These are phyloP conservation scores for Vaccinium corymbosum DNA, from an alignment of 148 eudicot genomes.

Conservation along the genomic window DNA sequence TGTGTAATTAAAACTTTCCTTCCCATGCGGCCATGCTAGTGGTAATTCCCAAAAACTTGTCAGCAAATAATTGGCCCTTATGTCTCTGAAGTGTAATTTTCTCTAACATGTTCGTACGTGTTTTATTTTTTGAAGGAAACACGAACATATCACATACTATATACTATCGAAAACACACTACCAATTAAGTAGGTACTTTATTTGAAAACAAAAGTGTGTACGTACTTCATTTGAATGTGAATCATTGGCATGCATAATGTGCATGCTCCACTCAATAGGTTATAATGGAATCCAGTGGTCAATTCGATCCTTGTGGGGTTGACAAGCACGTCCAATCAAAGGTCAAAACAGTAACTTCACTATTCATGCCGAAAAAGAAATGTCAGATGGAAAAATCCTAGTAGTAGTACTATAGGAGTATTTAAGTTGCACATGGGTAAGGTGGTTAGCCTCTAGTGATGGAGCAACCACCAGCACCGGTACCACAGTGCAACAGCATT, in stretches of 20 bases:
- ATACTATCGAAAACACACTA: no score
- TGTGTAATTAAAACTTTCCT: no score
- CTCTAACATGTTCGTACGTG: no score
- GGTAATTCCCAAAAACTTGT: no score
- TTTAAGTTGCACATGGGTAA: neutral
- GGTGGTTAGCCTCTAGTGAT: neutral
- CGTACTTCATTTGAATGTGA: no score
- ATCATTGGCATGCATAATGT: neutral
- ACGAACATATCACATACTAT: no score
- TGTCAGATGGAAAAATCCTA: neutral
- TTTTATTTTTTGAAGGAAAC: no score
- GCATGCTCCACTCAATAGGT: neutral
- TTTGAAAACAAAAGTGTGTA: no score
- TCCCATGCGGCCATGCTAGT: no score
- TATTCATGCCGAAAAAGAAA: neutral
- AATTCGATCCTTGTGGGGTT: neutral
- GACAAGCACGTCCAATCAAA: neutral
- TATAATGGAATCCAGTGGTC: neutral
- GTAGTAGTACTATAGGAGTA: neutral
- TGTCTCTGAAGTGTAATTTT: no score
- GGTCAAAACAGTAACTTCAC: neutral
- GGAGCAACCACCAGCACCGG: neutral
- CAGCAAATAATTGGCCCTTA: no score
- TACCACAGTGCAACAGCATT: conserved; percentile 31
- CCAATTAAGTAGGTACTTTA: no score